Evolutionary conservation across 1,284 basidiomycete genomes (phyloP).

Genomic region (Ustilago lituana): DNA sequence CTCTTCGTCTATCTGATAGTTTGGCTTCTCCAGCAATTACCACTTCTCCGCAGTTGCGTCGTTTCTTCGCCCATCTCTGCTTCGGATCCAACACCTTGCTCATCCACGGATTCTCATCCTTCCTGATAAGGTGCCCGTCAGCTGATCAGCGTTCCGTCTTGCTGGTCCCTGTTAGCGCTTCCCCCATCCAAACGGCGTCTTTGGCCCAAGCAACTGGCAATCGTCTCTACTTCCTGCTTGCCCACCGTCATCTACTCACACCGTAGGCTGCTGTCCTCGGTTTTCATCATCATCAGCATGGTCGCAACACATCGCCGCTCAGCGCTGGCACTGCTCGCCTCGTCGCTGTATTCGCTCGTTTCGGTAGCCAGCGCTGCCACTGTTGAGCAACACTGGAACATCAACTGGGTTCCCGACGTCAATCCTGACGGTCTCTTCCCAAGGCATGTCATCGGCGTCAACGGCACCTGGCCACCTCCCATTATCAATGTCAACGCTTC

Average conservation of each 20-base stretch:
- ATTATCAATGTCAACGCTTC: conserved; percentile 62
- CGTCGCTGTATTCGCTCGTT: conserved; percentile 19
- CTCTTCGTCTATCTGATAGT: conserved; percentile 13
- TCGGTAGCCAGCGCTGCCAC: conserved; percentile 41
- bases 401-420: conserved; percentile 70
- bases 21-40: no score
- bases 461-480: conserved; percentile 59
- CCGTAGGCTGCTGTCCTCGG: no score
- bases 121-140: conserved; percentile 2
- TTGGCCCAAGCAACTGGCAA: no score
- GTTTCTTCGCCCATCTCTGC: not conserved
- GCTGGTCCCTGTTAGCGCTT: no score
- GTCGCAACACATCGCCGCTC: conserved; percentile 13
- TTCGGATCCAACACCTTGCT: no score
- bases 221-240: not conserved
- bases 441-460: conserved; percentile 57
- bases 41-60: no score
- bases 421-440: conserved; percentile 63
- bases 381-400: conserved; percentile 73
- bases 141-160: not conserved
- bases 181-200: not conserved
- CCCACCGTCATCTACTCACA: not conserved
- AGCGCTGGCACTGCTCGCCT: conserved; percentile 26
- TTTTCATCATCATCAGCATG: conserved; percentile 8
- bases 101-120: no score